Conservation (phyloP, 768 basidiomycete genomes). For the Cyathus striatus region DNA sequence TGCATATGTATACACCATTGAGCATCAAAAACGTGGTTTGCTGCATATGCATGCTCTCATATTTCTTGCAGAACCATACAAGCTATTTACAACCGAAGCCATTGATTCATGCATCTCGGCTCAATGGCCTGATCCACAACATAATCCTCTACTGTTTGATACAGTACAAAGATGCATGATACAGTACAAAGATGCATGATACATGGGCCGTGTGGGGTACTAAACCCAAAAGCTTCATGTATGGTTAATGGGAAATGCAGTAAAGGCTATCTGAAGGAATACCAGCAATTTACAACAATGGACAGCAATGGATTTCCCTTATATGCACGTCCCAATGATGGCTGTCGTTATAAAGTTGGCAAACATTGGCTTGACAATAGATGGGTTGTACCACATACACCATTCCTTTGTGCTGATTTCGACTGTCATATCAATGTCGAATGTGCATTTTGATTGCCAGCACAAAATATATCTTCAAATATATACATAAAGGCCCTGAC, state of each 20-base stretch:
- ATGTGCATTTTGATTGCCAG: too few species aligned
- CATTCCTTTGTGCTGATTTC: too few species aligned
- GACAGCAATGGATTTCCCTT: too few species aligned
- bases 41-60: slow-evolving; percentile 48
- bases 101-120: slow-evolving; percentile 36
- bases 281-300: too few species aligned
- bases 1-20: slow-evolving; percentile 43
- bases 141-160: slow-evolving; percentile 15
- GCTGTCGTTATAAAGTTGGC: too few species aligned
- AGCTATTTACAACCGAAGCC: slow-evolving; percentile 23
- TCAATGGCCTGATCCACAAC: slow-evolving; percentile 30
- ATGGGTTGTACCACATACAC: too few species aligned
- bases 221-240: background rate
- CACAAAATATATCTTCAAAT: too few species aligned
- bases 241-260: background rate
- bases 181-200: background rate
- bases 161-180: background rate
- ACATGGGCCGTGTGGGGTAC: too few species aligned
- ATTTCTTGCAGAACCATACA: slow-evolving; percentile 24
- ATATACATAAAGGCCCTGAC: too few species aligned
- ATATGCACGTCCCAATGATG: too few species aligned
- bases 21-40: slow-evolving; percentile 51
- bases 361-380: too few species aligned
- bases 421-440: too few species aligned
- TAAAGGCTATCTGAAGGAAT: background rate